A percentile compares a stretch with the other conserved stretches of the same genome.
These are phyloP conservation scores for Curvularia spicifera DNA, from an alignment of 2,329 filamentous ascomycete genomes.

Conservation along the genomic window DNA sequence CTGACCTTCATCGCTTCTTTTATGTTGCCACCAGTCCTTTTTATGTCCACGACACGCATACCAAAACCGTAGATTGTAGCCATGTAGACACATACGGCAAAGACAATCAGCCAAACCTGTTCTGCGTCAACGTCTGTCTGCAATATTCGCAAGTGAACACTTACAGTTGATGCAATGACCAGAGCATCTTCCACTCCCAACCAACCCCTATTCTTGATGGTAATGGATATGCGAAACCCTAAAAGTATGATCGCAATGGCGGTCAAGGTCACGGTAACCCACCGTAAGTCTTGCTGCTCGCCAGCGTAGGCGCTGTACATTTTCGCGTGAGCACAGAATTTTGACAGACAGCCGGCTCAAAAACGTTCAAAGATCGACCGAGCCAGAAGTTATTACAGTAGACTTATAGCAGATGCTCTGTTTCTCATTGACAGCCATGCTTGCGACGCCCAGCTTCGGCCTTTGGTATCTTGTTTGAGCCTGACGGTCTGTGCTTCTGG, in stretches of 20 bases:
- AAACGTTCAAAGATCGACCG: background rate
- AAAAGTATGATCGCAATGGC: slow-evolving; percentile 27
- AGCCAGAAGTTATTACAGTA: background rate
- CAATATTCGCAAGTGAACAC: background rate
- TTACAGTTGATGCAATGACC: slow-evolving; percentile 31
- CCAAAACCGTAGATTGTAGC: slow-evolving; percentile 35
- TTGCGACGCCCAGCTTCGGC: background rate
- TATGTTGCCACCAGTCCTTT: slow-evolving; percentile 24
- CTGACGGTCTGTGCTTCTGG: background rate
- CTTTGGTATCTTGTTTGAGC: background rate
- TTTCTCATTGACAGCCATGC: background rate
- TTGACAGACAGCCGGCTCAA: background rate
- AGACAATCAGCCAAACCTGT: slow-evolving; percentile 22
- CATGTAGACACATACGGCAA: slow-evolving; percentile 21
- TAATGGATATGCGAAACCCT: slow-evolving; percentile 22
- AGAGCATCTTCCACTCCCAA: slow-evolving; percentile 35
- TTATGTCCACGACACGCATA: slow-evolving; percentile 24
- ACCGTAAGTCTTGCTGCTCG: slow-evolving; percentile 31
- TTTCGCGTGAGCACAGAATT: slow-evolving; percentile 10
- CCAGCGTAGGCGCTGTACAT: slow-evolving; percentile 30
- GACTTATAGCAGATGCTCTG: slow-evolving; percentile 3
- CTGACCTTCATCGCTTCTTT: slow-evolving; percentile 29
- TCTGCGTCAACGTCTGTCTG: slow-evolving; percentile 6
- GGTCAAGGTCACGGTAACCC: slow-evolving; percentile 30
- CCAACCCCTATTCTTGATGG: slow-evolving; percentile 33